Base-by-base conservation (phyloP, 2,329 filamentous ascomycete species). In the Arthrocladium fulminans region DNA sequence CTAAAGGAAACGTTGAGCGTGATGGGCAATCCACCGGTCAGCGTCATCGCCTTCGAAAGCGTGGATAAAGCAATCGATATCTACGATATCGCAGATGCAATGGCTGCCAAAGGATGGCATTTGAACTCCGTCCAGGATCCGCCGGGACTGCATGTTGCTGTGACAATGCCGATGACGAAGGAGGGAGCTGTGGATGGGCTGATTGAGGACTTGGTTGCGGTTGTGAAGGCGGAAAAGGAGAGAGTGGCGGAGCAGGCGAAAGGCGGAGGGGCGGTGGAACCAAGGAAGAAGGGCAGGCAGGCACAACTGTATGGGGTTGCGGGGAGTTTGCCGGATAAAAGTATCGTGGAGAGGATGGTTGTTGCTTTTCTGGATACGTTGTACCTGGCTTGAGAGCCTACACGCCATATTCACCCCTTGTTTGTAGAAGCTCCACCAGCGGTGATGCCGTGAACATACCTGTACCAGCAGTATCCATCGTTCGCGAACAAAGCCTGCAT, bases 241-340 rank as follows among this genome's bases (percentile, higher is more conserved):
- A 88, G 87, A 72, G 86, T 88, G 64, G 72, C 85, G 49, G 84
- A 82, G 54, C 73, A 84, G 44, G 72, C 80, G 24, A 50, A 48
- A 38, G 48, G 47, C 19, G 55, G 56, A 27, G 49, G 50, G 3
- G 32, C 44, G 3, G 37, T 53, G 22, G 56, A 56, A 23, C 32
- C 15, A 51, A 62, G 61, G n/a, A 70, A 68, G 46, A 74, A 72
- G 4, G 80, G 70, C 2, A 86, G 95, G 64, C 81, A 87, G 12
- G 86, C 88, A 1, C 89, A 89, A 3, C 70, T 98, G 53, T 98
- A 98, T 67, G 92, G 92, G 47, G 89, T 98, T 49, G 92, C 92
- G 0, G 92, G 92, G 4, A 94, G 86, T 61, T 68, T 98, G 66
- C 92, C 92, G 1, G 94, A 98, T 65, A 97, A 97, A 77, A 88